A percentile compares a stretch with the other conserved stretches of the same genome.
phyloP scores from a whole-genome alignment of 2,329 filamentous ascomycete species.

The Salinomyces thailandicus region DNA sequence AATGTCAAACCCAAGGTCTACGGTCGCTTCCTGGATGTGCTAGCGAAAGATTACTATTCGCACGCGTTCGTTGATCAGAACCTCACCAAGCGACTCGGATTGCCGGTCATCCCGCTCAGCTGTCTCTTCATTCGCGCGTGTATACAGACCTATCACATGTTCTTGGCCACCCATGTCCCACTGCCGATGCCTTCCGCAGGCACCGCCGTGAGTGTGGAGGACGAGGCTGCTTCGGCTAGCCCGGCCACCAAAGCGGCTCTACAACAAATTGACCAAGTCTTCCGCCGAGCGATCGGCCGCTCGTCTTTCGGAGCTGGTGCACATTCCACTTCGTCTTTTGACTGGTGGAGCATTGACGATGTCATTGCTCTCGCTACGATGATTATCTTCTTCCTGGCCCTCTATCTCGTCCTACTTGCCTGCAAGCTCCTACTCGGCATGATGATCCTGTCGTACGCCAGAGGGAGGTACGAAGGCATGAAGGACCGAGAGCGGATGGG shows the following conservation, averaged over 20 bases:
- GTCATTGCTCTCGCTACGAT: conserved; percentile 68
- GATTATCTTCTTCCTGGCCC: conserved; percentile 71
- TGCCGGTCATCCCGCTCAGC: conserved; percentile 84
- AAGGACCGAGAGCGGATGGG: conserved; percentile 51
- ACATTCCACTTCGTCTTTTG: conserved; percentile 19
- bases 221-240: conserved; percentile 37
- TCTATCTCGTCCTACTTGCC: conserved; percentile 75
- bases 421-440: conserved; percentile 72
- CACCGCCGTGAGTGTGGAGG: conserved; percentile 54
- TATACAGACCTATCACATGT: conserved; percentile 97
- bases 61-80: conserved; percentile 90
- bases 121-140: conserved; percentile 93
- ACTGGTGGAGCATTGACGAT: conserved; percentile 57
- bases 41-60: conserved; percentile 96
- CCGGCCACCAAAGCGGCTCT: conserved; percentile 67
- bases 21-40: conserved; percentile 76
- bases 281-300: conserved; percentile 66
- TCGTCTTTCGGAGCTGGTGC: conserved; percentile 51
- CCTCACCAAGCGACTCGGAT: conserved; percentile 74
- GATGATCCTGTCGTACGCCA: conserved; percentile 67
- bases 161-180: conserved; percentile 76
- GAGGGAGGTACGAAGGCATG: conserved; percentile 72
- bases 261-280: conserved; percentile 65
- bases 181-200: conserved; percentile 58
- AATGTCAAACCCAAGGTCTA: conserved; percentile 89